Evolutionary conservation across 139 green algal species (phyloP).

Genomic region (Coelastrella sp.): DNA sequence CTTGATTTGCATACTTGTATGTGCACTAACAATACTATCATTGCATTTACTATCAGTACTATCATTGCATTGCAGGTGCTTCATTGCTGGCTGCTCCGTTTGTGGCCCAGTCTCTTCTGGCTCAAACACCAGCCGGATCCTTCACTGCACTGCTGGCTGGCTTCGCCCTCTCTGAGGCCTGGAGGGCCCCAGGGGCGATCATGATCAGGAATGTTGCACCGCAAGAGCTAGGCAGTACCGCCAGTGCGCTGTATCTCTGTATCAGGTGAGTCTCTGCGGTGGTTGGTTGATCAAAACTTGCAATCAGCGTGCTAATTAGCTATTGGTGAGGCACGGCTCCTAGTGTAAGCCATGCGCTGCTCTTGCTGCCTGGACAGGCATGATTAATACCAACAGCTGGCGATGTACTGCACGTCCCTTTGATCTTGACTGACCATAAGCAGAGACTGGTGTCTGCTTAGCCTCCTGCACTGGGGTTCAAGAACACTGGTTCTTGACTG

Average conservation of each 20-base stretch:
- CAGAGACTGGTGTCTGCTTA: too few species aligned
- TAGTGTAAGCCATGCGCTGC: too few species aligned
- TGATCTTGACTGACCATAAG: too few species aligned
- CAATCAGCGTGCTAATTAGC: neutral
- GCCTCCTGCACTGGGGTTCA: too few species aligned
- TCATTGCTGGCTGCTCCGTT: slow-evolving; percentile 76
- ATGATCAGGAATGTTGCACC: slow-evolving; percentile 60
- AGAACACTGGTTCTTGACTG: too few species aligned
- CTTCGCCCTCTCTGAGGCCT: slow-evolving; percentile 86
- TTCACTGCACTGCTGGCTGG: slow-evolving; percentile 84
- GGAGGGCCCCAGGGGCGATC: slow-evolving; percentile 86
- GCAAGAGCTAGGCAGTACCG: slow-evolving; percentile 75
- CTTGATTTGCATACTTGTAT: neutral
- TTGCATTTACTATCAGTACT: neutral
- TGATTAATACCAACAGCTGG: too few species aligned
- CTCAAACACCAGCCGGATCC: slow-evolving; percentile 69
- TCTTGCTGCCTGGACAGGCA: too few species aligned
- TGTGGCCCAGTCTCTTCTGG: slow-evolving; percentile 76
- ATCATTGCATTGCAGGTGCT: slow-evolving; percentile 52
- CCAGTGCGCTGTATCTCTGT: slow-evolving; percentile 83
- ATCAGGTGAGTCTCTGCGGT: slow-evolving; percentile 54
- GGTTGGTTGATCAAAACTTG: neutral
- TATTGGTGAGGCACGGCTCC: too few species aligned
- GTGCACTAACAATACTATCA: too few species aligned
- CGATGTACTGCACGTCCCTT: too few species aligned